These are phyloP conservation scores for Ceratobasidium sp. DNA, from an alignment of 1,284 basidiomycete species.

Conservation along the genomic window DNA sequence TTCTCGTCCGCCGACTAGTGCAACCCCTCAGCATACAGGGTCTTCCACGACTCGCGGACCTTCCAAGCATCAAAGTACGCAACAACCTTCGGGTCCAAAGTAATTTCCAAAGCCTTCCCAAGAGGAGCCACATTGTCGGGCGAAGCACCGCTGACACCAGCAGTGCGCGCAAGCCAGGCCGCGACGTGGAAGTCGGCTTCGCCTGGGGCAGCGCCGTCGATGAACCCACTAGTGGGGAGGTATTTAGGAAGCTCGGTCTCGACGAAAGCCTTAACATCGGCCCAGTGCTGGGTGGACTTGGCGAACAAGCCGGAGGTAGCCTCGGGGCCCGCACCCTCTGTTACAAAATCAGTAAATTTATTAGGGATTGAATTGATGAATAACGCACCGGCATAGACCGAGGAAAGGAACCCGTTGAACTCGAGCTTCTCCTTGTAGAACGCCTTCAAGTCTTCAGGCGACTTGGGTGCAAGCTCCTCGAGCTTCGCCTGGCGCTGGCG, in stretches of 20 bases:
- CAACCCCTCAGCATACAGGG: constrained; percentile 64
- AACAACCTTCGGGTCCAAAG: constrained; percentile 57
- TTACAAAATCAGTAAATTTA: neutral
- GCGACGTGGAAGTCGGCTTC: constrained; percentile 67
- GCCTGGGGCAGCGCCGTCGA: constrained; percentile 61
- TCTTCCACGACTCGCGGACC: constrained; percentile 74
- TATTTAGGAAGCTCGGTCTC: constrained; percentile 57
- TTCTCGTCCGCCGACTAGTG: no score
- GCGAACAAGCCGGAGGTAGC: constrained; percentile 59
- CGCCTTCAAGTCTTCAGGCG: constrained; percentile 60
- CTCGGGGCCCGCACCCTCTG: constrained; percentile 52
- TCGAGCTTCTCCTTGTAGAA: constrained; percentile 66
- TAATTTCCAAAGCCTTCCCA: constrained; percentile 57
- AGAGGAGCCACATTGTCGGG: constrained; percentile 54
- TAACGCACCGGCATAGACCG: constrained; percentile 57
- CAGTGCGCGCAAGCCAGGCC: constrained; percentile 64
- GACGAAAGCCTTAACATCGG: constrained; percentile 56
- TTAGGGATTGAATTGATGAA: neutral
- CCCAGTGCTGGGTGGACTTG: constrained; percentile 58
- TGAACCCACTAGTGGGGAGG: constrained; percentile 61
- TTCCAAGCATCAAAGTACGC: constrained; percentile 67
- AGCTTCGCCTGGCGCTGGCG: constrained; percentile 62
- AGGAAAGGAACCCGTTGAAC: constrained; percentile 61
- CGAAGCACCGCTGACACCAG: constrained; percentile 43
- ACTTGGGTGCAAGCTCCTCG: constrained; percentile 57